A percentile compares a stretch with the other conserved stretches of the same genome.
Evolutionary conservation across 2,329 filamentous ascomycete genomes (phyloP).

Genomic region (Aspergillus sp.): DNA sequence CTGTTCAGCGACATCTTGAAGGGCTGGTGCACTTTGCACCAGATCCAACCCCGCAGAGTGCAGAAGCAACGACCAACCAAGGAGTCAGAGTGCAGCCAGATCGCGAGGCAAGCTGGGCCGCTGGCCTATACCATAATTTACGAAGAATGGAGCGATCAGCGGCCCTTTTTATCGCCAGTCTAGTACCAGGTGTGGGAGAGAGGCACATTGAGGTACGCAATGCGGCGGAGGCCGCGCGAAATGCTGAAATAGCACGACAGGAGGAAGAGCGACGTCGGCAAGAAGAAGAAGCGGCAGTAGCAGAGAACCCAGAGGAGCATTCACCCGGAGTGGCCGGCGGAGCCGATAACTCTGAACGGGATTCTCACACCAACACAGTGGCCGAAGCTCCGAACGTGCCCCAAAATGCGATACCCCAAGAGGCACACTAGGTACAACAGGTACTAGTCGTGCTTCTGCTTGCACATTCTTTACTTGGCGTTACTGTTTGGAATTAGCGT

Average conservation of each 20-base stretch:
- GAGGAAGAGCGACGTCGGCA: constrained; percentile 25
- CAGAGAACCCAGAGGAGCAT: constrained; percentile 5
- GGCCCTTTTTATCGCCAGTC: constrained; percentile 62
- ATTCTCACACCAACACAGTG: neutral
- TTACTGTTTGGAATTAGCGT: constrained; percentile 8
- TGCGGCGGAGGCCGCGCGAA: constrained; percentile 46
- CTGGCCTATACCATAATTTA: constrained; percentile 31
- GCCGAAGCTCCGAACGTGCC: constrained; percentile 3
- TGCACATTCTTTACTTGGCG: neutral
- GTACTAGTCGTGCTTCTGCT: neutral
- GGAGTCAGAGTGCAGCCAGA: constrained; percentile 3
- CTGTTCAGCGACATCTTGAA: constrained; percentile 47
- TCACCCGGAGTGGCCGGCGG: neutral
- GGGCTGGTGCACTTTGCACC: constrained; percentile 37
- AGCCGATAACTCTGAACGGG: neutral
- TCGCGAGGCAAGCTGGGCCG: constrained; percentile 1
- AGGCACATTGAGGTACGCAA: constrained; percentile 58
- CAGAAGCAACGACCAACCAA: constrained; percentile 10
- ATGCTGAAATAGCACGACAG: constrained; percentile 28
- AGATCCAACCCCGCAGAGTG: constrained; percentile 11
- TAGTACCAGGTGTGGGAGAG: constrained; percentile 64
- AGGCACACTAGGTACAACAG: constrained; percentile 1
- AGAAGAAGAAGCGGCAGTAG: constrained; percentile 20
- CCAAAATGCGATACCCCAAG: constrained; percentile 16
- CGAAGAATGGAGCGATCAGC: constrained; percentile 55